These are phyloP conservation scores for Trypanosoma caninum DNA, from an alignment of 208 protist genomes.

Conservation along the genomic window DNA sequence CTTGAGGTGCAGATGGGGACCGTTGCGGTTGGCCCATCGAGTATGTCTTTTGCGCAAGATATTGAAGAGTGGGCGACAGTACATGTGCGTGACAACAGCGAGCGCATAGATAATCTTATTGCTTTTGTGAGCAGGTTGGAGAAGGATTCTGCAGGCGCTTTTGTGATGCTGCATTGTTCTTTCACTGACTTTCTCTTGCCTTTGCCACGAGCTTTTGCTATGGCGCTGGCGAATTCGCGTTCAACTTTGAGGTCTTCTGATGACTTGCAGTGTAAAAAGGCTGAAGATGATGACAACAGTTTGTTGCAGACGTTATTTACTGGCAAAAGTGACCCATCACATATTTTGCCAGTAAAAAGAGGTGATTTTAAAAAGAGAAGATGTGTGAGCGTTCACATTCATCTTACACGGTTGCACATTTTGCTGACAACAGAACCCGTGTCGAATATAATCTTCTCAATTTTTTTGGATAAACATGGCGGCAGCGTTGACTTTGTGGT, in stretches of 20 bases:
- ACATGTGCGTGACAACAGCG: slow-evolving; percentile 24
- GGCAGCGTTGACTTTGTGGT: slow-evolving; percentile 46
- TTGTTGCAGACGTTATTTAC: too few relatives aligned
- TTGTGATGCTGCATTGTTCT: slow-evolving; percentile 35
- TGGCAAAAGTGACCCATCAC: too few relatives aligned
- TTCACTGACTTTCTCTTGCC: slow-evolving; percentile 72
- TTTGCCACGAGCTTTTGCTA: slow-evolving; percentile 50
- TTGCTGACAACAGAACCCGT: slow-evolving; percentile 67
- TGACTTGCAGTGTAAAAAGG: neutral
- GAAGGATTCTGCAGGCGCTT: slow-evolving; percentile 19
- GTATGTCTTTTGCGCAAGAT: slow-evolving; percentile 62
- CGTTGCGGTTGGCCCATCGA: slow-evolving; percentile 72
- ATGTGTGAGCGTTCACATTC: slow-evolving; percentile 50
- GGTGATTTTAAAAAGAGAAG: neutral
- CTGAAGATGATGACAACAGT: too few relatives aligned
- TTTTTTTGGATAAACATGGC: slow-evolving; percentile 61
- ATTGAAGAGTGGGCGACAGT: slow-evolving; percentile 48
- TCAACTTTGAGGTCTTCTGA: slow-evolving; percentile 6
- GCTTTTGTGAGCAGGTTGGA: slow-evolving; percentile 34
- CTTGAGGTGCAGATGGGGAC: slow-evolving; percentile 58
- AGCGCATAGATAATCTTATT: slow-evolving; percentile 6
- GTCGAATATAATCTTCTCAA: slow-evolving; percentile 54
- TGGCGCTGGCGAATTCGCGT: slow-evolving; percentile 33
- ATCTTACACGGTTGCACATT: slow-evolving; percentile 53
- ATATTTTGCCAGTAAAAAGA: too few relatives aligned